phyloP scores from a whole-genome alignment of 2,329 filamentous ascomycete species.

The Neofusicoccum umdonicola region DNA sequence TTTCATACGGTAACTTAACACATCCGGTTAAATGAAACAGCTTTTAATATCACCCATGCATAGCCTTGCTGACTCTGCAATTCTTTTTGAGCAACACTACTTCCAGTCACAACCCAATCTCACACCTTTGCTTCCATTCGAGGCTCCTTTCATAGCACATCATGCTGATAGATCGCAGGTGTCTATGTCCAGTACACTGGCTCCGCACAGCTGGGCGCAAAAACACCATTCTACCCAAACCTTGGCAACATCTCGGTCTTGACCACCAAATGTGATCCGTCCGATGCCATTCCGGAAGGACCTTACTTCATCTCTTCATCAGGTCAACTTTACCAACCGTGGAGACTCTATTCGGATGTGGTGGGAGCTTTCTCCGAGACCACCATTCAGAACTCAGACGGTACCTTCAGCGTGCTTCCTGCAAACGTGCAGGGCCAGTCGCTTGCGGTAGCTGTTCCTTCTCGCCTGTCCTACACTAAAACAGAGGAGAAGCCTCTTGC shows the following conservation, averaged over 20 bases:
- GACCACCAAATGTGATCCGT: neutral
- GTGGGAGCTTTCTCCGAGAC: conserved; percentile 52
- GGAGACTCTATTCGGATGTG: conserved; percentile 50
- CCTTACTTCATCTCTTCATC: conserved; percentile 51
- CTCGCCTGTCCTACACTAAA: conserved; percentile 57
- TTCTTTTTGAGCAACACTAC: no score
- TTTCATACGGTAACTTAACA: no score
- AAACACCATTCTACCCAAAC: neutral
- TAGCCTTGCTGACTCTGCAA: no score
- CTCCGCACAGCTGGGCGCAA: neutral
- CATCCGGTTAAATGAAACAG: no score
- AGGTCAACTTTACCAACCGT: conserved; percentile 49
- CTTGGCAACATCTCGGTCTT: neutral
- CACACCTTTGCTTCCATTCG: neutral
- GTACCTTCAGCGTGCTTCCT: conserved; percentile 44
- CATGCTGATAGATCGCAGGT: conserved; percentile 19
- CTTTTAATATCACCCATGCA: no score
- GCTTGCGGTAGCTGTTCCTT: conserved; percentile 55
- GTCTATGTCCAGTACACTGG: conserved; percentile 24
- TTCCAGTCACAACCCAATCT: no score
- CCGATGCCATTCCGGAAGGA: conserved; percentile 38
- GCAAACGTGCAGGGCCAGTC: conserved; percentile 45
- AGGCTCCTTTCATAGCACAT: no score
- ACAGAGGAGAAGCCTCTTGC: conserved; percentile 56
- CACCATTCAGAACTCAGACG: conserved; percentile 37